Evolutionary conservation across 306 rosid genomes (phyloP).

Genomic region (Carpinus fangiana): DNA sequence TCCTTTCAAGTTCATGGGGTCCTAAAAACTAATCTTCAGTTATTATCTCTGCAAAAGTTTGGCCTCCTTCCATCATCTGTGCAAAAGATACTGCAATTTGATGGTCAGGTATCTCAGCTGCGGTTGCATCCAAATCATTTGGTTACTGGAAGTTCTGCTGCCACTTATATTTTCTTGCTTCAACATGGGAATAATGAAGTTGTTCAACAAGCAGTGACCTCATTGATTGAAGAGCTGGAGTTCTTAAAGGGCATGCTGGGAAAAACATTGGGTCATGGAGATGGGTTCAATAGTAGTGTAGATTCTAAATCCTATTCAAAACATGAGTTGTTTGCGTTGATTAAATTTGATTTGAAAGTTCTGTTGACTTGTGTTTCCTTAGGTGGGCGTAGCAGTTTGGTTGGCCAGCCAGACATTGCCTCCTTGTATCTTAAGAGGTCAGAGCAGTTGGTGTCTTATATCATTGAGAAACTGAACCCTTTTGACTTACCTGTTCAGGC

Average conservation of each 20-base stretch:
- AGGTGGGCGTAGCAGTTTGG: constrained; percentile 52
- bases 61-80: constrained; percentile 76
- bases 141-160: constrained; percentile 85
- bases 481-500: constrained; percentile 63
- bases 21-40: constrained; percentile 87
- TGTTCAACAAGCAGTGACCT: constrained; percentile 63
- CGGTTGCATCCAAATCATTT: constrained; percentile 87
- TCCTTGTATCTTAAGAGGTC: constrained; percentile 56
- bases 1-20: constrained; percentile 87
- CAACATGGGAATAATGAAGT: constrained; percentile 85
- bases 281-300: constrained; percentile 30
- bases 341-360: constrained; percentile 82
- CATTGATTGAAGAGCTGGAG: constrained; percentile 67
- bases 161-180: constrained; percentile 88
- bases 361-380: constrained; percentile 63
- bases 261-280: constrained; percentile 34
- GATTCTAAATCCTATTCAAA: constrained; percentile 54
- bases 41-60: constrained; percentile 77
- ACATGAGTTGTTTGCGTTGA: constrained; percentile 65
- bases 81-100: constrained; percentile 69
- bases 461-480: constrained; percentile 64
- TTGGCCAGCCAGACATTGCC: constrained; percentile 50
- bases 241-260: constrained; percentile 62
- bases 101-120: constrained; percentile 68
- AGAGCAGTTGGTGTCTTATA: constrained; percentile 57